Evolutionary conservation across 352 stramenopile species (phyloP).

Genomic region (Phytophthora podocarpi): DNA sequence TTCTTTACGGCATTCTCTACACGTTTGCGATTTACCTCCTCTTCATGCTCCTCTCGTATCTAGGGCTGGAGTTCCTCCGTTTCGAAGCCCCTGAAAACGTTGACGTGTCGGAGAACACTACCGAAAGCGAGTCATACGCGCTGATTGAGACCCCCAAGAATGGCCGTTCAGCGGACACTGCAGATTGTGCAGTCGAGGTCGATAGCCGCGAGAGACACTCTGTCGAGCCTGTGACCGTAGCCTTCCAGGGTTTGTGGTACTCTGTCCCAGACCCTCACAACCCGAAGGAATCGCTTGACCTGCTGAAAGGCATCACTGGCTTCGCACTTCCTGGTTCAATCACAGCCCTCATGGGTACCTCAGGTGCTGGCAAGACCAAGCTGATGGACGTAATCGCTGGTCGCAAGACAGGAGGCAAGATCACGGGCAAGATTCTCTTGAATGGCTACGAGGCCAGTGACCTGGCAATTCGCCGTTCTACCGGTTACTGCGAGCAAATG

Average conservation of each 20-base stretch:
- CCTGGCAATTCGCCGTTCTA: constrained; percentile 18
- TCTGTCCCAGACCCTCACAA: constrained; percentile 1
- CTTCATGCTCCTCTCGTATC: constrained; percentile 35
- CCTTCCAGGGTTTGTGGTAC: too few relatives aligned
- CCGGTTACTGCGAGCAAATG: constrained; percentile 31
- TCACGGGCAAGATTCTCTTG: too few relatives aligned
- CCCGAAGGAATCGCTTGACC: constrained; percentile 8
- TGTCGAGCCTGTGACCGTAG: too few relatives aligned
- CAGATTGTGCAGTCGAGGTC: too few relatives aligned
- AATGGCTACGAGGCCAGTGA: constrained; percentile 27
- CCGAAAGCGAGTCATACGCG: constrained; percentile 17
- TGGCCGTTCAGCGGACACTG: too few relatives aligned
- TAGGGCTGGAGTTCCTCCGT: constrained; percentile 34
- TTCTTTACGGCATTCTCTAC: constrained; percentile 43
- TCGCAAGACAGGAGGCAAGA: too few relatives aligned
- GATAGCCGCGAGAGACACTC: too few relatives aligned
- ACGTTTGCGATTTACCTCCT: constrained; percentile 39
- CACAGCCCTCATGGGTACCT: too few relatives aligned
- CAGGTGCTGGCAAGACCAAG: too few relatives aligned
- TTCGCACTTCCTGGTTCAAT: too few relatives aligned
- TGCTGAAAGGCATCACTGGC: too few relatives aligned
- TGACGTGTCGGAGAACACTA: constrained; percentile 27
- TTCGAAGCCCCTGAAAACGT: constrained; percentile 31
- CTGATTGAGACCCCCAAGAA: constrained; percentile 25
- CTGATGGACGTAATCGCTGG: too few relatives aligned